phyloP scores from a whole-genome alignment of 78 protist species.

The Polysphondylium violaceum region DNA sequence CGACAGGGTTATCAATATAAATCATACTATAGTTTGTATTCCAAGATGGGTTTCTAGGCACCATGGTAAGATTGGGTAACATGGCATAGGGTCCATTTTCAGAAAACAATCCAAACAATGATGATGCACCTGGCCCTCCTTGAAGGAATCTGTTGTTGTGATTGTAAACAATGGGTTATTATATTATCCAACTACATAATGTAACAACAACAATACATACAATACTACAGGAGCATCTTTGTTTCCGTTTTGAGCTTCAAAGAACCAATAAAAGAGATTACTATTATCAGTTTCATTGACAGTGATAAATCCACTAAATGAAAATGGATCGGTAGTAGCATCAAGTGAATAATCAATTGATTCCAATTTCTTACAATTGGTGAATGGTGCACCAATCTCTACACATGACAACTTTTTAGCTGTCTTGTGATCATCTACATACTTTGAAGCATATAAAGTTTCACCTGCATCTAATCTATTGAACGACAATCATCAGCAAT shows the following conservation, averaged over 20 bases:
- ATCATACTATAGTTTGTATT: conserved; percentile 35
- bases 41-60: conserved; percentile 60
- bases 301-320: conserved; percentile 44
- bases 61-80: conserved; percentile 26
- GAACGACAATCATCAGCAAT: not conserved
- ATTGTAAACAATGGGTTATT: too few species aligned
- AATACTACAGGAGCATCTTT: conserved; percentile 73
- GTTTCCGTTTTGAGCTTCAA: conserved; percentile 60
- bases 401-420: conserved; percentile 66
- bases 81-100: conserved; percentile 77
- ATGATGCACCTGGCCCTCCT: conserved; percentile 81
- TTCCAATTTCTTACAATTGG: conserved; percentile 21
- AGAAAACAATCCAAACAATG: conserved; percentile 55
- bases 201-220: conserved; percentile 6
- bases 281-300: conserved; percentile 60
- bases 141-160: not conserved
- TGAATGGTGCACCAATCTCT: conserved; percentile 54
- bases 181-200: too few species aligned
- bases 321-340: not conserved
- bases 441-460: conserved; percentile 13
- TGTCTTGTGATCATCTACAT: conserved; percentile 20
- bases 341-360: not conserved
- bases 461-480: conserved; percentile 72
- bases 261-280: conserved; percentile 75
- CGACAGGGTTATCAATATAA: conserved; percentile 83